Conservation (phyloP, 352 stramenopile genomes). For the Nothophytophthora sp. region DNA sequence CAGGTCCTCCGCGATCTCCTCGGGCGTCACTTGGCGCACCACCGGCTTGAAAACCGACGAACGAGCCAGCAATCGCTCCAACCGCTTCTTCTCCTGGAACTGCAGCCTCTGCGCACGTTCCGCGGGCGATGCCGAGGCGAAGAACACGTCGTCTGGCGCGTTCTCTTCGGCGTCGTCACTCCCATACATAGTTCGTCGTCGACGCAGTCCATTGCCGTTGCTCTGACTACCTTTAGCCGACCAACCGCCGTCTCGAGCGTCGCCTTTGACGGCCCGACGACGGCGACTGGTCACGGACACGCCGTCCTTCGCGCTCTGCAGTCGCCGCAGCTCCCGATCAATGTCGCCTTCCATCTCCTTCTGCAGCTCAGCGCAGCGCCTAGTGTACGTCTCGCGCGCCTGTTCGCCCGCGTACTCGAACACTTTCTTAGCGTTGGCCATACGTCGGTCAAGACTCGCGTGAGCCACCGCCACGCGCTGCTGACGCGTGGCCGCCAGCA, state of each 20-base stretch:
- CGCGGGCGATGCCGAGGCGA: conserved; percentile 21
- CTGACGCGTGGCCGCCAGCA: conserved; percentile 25
- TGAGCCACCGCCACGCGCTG: conserved; percentile 27
- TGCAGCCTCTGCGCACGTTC: conserved; percentile 35
- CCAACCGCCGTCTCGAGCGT: conserved; percentile 10
- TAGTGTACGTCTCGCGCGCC: conserved; percentile 35
- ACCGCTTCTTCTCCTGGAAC: conserved; percentile 57
- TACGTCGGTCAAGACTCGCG: conserved; percentile 28
- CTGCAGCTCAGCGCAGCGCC: conserved; percentile 52
- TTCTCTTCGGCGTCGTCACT: conserved; percentile 25
- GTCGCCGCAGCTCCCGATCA: conserved; percentile 48
- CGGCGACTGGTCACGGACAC: conserved; percentile 70
- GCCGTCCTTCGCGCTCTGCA: conserved; percentile 58
- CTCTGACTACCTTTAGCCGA: conserved; percentile 12
- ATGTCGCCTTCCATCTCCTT: conserved; percentile 52
- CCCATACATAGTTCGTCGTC: conserved; percentile 12
- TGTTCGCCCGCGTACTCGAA: conserved; percentile 46
- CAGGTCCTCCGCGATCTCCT: conserved; percentile 43
- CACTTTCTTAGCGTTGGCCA: conserved; percentile 25
- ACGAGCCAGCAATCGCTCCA: conserved; percentile 50
- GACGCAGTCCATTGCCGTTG: conserved; percentile 15
- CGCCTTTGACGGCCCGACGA: conserved; percentile 30
- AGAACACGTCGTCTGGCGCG: conserved; percentile 24
- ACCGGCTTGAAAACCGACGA: conserved; percentile 52
- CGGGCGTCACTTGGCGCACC: conserved; percentile 26